These are phyloP conservation scores for Nemania diffusa DNA, from an alignment of 2,329 filamentous ascomycete species.

Conservation along the genomic window DNA sequence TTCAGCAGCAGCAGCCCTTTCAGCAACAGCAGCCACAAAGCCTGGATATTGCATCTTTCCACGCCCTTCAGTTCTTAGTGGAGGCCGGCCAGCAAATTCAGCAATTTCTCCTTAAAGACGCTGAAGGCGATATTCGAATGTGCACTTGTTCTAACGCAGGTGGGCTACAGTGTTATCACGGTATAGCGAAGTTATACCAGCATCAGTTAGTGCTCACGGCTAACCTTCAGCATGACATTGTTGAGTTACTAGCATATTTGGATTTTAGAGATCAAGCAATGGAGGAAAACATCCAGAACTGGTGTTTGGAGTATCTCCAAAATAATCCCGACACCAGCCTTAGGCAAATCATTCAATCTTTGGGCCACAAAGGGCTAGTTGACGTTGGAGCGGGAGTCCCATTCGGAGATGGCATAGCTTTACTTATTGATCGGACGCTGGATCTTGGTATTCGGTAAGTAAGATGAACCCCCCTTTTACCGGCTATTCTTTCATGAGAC, in stretches of 20 bases:
- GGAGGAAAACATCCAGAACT: background rate
- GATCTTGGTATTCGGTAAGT: no score
- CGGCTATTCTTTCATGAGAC: no score
- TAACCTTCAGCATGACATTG: slow-evolving; percentile 2
- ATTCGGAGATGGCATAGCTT: no score
- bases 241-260: background rate
- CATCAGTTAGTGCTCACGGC: background rate
- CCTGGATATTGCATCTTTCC: background rate
- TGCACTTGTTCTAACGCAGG: background rate
- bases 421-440: no score
- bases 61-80: background rate
- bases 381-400: no score
- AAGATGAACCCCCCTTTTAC: no score
- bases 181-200: background rate
- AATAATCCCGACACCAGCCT: background rate
- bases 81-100: background rate
- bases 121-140: background rate
- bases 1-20: background rate
- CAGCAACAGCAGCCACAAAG: background rate
- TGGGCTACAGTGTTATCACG: background rate
- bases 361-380: no score
- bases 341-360: no score
- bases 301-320: background rate
- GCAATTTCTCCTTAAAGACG: background rate
- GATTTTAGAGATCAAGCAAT: background rate